Conservation (phyloP, 2,329 filamentous ascomycete genomes). For the Sporothrix schenckii region DNA sequence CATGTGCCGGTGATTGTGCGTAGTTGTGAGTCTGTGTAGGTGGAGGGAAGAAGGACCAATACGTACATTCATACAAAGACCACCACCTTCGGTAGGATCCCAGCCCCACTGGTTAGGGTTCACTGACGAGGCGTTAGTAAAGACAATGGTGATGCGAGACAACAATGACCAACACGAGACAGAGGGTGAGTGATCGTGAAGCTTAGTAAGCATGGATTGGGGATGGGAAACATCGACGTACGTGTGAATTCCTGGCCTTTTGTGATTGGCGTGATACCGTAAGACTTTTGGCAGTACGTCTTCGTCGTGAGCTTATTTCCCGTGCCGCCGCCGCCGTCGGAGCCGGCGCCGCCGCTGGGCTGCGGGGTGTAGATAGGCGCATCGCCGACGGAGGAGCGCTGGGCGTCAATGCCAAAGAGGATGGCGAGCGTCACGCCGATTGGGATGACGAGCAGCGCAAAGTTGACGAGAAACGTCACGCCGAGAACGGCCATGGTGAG, state of each 20-base stretch:
- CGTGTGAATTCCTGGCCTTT: slow-evolving; percentile 52
- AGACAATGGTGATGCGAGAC: not conserved
- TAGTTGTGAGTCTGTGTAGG: not conserved
- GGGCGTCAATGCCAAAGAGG: slow-evolving; percentile 53
- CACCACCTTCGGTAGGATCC: slow-evolving; percentile 44
- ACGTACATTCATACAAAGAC: slow-evolving; percentile 58
- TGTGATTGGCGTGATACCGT: slow-evolving; percentile 51
- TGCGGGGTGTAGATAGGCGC: slow-evolving; percentile 49
- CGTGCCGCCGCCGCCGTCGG: slow-evolving; percentile 28
- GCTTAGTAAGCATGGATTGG: not conserved
- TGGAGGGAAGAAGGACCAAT: not conserved
- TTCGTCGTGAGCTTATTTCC: slow-evolving; percentile 45
- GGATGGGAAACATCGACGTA: slow-evolving; percentile 42
- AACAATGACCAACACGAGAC: not conserved
- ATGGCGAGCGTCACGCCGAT: slow-evolving; percentile 44
- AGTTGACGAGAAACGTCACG: slow-evolving; percentile 53
- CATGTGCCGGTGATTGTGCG: not conserved
- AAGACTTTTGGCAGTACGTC: slow-evolving; percentile 49
- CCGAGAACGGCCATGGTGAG: slow-evolving; percentile 43
- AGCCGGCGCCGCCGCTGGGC: slow-evolving; percentile 32
- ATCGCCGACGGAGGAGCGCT: slow-evolving; percentile 49
- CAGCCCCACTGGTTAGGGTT: slow-evolving; percentile 62
- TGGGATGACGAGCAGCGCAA: slow-evolving; percentile 53
- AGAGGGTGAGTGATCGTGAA: not conserved
- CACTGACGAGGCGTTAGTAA: slow-evolving; percentile 43